Evolutionary conservation across 768 basidiomycete genomes (phyloP), one percentile per base, ranked within the genome.

Genomic region (Boletus vinaceobasis): DNA sequence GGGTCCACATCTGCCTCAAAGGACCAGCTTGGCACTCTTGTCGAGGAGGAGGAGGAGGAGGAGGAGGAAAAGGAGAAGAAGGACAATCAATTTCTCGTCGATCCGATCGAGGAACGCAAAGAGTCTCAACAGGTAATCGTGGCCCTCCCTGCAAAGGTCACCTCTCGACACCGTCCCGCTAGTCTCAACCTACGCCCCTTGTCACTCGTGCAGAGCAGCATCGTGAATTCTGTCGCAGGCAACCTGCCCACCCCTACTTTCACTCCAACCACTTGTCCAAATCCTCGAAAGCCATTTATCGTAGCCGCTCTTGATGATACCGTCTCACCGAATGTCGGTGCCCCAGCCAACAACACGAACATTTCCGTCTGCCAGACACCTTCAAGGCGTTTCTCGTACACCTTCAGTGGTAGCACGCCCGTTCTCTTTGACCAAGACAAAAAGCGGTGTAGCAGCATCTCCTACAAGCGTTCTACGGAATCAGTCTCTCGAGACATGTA

Each of bases 11-110:
- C 82, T 1, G 80, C 81, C 11, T 78, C 84, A 48, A 91, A 90
- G 67, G 90, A 92, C 67, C 82, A 86, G 61, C 78, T 93, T 11
- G 81, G 83, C 55, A 92, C 90, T 17, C 77, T 93, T 29, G 74
- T 93, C 32, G 91, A 92, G 64, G 92, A 93, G 52, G 91, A 93
- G 49, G 90, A 94, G 47, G 92, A 92, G 39, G 91, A 93, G 26
- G 87, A 92, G 52, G 89, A 90, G 40, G 87, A 88, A 13, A 19
- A 46, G 19, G 45, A 15, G 7, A 23, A 91, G 53, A 88, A 89
- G 43, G 87, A 88, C 1, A 32, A 15, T 17, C 49, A 8, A 7
- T 36, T 39, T 26, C 69, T 62, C 23, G 37, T 50, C 27, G 66
- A 48, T 48, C 65, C 29, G 63, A 19, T 13, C 13, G 44, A 56